Base-by-base conservation (phyloP, 495 filamentous ascomycete species). In the Corynascus novoguineensis region DNA sequence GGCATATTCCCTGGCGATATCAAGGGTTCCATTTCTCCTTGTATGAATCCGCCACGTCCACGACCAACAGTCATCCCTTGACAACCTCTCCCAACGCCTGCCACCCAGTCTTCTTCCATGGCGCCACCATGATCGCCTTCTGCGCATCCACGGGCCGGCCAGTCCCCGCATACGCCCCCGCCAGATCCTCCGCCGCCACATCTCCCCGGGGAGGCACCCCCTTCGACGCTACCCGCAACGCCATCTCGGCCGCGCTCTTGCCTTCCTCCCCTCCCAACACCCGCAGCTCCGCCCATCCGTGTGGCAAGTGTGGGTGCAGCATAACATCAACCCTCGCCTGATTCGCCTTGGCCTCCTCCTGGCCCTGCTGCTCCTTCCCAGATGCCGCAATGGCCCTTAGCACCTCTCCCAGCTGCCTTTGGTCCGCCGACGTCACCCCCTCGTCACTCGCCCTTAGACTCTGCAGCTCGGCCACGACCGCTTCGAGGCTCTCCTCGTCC, bases 231-330 rank as follows among this genome's bases (percentile, higher is more conserved):
- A 89, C 86, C 62, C 85, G 78, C 57, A 95, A 70, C 42, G 90
- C 89, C 87, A 93, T 93, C 50, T 86, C 81, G 0, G 87, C 83
- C 4, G 88, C 80, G 65, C 86, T 83, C 22, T 74, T 58, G 0
- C 53, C 63, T 32, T 77, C 75, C 2, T 78, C 79, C 9, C 63
- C 70, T 5, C 57, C 68, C 1, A 74, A 25, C 15, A 75, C 75
- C 1, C 86, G 82, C 44, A 97, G 71, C 42, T 1, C 88, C 83
- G 78, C 78, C 92, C 92, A 97, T 35, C 87, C 87, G 45, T 86
- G 77, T 14, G 89, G 83, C 50, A 88, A 75, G 25, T 81, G 79
- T 1, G 92, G 92, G 42, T 85, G 76, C 29, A 92, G 72, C 82
- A 96, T 89, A 29, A 93, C 81, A 22, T 89, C 83, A 4, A 74